phyloP scores from a whole-genome alignment of 768 basidiomycete genomes.

The Suillus lakei region DNA sequence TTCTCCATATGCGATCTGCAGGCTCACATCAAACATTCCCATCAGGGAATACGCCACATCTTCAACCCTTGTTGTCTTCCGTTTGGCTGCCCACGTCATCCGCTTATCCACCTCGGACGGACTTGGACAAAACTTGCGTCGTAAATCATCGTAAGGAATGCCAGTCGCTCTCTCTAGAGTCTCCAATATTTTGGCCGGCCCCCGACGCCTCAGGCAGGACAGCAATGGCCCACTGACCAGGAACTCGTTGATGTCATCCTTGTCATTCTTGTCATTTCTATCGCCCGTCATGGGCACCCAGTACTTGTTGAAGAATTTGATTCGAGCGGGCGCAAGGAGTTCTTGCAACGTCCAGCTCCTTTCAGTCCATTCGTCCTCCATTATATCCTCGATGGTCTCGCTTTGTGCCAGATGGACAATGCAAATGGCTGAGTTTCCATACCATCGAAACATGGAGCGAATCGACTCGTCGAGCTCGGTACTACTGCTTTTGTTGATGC shows the following conservation, averaged over 20 bases:
- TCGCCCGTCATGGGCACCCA: slow-evolving; percentile 1
- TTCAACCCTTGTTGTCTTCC: slow-evolving; percentile 21
- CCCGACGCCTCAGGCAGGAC: neutral
- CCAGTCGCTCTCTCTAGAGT: slow-evolving; percentile 1
- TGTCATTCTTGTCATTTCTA: slow-evolving; percentile 1
- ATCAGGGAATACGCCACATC: slow-evolving; percentile 22
- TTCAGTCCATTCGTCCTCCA: neutral
- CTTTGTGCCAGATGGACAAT: slow-evolving; percentile 7
- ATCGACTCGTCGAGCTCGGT: slow-evolving; percentile 2
- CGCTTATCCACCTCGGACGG: neutral
- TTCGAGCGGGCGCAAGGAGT: neutral
- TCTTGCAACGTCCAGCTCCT: neutral
- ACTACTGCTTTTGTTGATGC: neutral
- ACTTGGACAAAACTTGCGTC: neutral
- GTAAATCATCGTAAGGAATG: neutral
- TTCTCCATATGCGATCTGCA: slow-evolving; percentile 22
- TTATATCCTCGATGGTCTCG: neutral
- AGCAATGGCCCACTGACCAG: neutral
- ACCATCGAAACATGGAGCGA: slow-evolving; percentile 6
- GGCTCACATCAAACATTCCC: slow-evolving; percentile 17
- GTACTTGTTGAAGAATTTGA: neutral
- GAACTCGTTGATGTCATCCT: neutral
- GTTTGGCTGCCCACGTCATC: slow-evolving; percentile 21
- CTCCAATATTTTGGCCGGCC: neutral
- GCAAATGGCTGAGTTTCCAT: slow-evolving; percentile 1